Conservation (phyloP, 305 asterid species). For the Stenogyne calaminthoides region DNA sequence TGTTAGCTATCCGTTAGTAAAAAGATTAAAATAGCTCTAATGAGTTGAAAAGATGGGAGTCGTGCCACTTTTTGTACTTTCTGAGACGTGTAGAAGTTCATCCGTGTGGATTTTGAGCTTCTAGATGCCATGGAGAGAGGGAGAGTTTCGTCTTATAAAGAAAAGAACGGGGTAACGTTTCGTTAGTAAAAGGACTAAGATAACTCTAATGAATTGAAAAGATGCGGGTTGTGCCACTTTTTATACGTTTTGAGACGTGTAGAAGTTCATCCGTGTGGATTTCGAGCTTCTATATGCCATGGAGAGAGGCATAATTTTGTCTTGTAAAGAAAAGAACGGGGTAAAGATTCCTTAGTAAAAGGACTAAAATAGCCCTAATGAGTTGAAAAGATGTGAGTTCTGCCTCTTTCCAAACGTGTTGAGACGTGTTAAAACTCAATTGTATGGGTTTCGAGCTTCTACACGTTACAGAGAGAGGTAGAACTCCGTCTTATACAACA, state of each 20-base stretch:
- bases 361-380: not conserved
- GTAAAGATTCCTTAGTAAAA: not conserved
- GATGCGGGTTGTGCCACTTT: not conserved
- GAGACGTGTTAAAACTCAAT: too few relatives aligned
- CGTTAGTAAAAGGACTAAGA: not conserved
- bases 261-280: not conserved
- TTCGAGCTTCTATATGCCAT: not conserved
- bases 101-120: not conserved
- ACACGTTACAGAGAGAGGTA: too few relatives aligned
- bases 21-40: not conserved
- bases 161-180: not conserved
- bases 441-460: too few relatives aligned
- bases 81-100: not conserved
- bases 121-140: not conserved
- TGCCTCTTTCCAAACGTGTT: too few relatives aligned
- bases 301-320: not conserved
- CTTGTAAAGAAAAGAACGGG: not conserved
- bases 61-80: not conserved
- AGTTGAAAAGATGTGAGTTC: too few relatives aligned
- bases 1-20: not conserved
- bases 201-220: not conserved
- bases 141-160: not conserved
- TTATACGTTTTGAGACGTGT: not conserved
- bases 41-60: not conserved
- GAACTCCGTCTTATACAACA: too few relatives aligned